A percentile compares a stretch with the other conserved stretches of the same genome.
Evolutionary conservation across 2,329 filamentous ascomycete species (phyloP).

Genomic region (Ascochyta lentis): DNA sequence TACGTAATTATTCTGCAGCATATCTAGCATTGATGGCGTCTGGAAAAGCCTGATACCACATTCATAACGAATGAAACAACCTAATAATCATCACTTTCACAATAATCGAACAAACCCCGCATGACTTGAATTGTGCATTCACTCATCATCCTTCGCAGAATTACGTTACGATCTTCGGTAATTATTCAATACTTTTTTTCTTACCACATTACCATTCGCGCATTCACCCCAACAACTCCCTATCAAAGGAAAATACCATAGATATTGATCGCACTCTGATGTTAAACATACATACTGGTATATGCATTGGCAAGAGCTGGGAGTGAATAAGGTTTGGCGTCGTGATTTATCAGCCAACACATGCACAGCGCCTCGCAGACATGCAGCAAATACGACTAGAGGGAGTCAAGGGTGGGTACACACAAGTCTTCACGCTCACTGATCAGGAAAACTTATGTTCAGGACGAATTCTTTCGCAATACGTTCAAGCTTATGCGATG

Average conservation of each 20-base stretch:
- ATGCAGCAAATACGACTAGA: not conserved
- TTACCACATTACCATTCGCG: too few species aligned
- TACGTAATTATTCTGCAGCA: not conserved
- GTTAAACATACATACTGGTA: not conserved
- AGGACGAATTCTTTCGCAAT: not conserved
- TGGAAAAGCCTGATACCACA: not conserved
- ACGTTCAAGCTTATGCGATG: not conserved
- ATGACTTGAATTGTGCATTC: not conserved
- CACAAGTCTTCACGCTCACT: too few species aligned
- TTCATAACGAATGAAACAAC: not conserved
- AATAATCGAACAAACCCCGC: not conserved
- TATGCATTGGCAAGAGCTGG: not conserved
- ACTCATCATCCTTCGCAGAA: not conserved
- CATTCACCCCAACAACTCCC: too few species aligned
- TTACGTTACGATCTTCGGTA: too few species aligned
- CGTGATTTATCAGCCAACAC: not conserved
- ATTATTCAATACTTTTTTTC: too few species aligned
- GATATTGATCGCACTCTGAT: not conserved
- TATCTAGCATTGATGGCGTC: not conserved
- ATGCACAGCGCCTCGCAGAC: not conserved
- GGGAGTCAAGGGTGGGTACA: too few species aligned
- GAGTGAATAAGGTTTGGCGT: not conserved
- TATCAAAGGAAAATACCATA: not conserved
- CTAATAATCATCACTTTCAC: not conserved
- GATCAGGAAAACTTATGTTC: not conserved